phyloP scores from a whole-genome alignment of 2,329 filamentous ascomycete genomes.

The Paramyrothecium sp. region DNA sequence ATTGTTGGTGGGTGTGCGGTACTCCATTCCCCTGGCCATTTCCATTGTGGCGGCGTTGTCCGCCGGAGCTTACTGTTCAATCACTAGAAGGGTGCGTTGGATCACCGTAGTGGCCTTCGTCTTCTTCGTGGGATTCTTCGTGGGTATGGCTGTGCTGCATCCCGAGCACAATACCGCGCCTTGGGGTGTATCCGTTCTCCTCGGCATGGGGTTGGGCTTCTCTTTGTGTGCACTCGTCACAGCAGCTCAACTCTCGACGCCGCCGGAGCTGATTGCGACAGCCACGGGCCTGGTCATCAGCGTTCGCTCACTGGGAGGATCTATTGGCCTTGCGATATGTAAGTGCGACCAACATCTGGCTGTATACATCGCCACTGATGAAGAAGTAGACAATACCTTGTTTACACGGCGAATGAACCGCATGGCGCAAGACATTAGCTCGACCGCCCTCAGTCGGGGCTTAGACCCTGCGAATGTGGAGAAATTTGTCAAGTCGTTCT shows the following conservation, averaged over 20 bases:
- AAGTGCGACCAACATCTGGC: neutral
- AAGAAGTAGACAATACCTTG: constrained; percentile 21
- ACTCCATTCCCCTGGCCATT: constrained; percentile 28
- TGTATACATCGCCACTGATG: too few species aligned
- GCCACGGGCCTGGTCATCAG: constrained; percentile 34
- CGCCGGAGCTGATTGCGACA: constrained; percentile 32
- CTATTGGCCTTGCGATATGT: constrained; percentile 31
- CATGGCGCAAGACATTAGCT: constrained; percentile 28
- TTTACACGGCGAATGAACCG: constrained; percentile 24
- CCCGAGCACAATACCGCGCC: constrained; percentile 16
- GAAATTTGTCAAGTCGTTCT: constrained; percentile 24
- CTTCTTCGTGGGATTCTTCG: constrained; percentile 25
- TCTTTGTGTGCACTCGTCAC: constrained; percentile 28
- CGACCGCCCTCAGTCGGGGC: constrained; percentile 25
- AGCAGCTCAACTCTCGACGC: constrained; percentile 33
- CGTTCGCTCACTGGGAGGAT: constrained; percentile 33
- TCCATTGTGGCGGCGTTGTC: constrained; percentile 23
- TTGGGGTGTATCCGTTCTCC: constrained; percentile 35
- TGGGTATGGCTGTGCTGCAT: constrained; percentile 28
- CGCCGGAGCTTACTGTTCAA: constrained; percentile 26
- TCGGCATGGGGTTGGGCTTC: constrained; percentile 32
- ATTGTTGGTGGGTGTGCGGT: constrained; percentile 29
- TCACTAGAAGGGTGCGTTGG: constrained; percentile 18
- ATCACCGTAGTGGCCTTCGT: constrained; percentile 17
- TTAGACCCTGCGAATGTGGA: constrained; percentile 17